Base-by-base conservation (phyloP, 164 flowering plant species). In the Platanus orientalis region DNA sequence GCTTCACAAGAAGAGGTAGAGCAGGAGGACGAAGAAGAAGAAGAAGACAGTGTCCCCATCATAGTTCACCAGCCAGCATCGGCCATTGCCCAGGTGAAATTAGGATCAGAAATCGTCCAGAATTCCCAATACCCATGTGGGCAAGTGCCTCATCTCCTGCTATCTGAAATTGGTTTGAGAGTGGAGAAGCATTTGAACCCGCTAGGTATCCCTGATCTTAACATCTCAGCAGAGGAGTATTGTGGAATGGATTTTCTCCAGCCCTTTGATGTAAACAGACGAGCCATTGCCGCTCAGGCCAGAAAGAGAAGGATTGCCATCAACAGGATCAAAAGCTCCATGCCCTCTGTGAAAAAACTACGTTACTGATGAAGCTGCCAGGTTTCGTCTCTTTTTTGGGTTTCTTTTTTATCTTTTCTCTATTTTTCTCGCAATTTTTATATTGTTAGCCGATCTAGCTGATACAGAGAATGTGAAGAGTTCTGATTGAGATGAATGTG, bases 251-350 rank as follows among this genome's bases (percentile, higher is more conserved):
- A 36, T 36, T 36, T 3, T 36, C 42, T 36, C 12, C 42, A 36
- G 13, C 9, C 9, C 12, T 36, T 7, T 36, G 42, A 36, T 3
- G 13, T 36, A 36, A 36, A 14, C 45, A 39, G 26, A 58, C 70
- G 51, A 23, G 75, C 68, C 19, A 40, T 62, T 50, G 80, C 79
- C 13, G 78, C 84, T 62, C 69, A 75, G 24, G 84, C 86, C 0
- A 77, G 86, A 58, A 71, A 55, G 67, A 74, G 61, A 45, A 75
- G 85, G 70, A 63, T 74, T 34, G 68, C 67, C 54, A 76, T 75
- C 21, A 71, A 36, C 42, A 56, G 70, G 60, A 45, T 25, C 40
- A 84, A 79, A 74, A 76, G 39, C 36, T 45, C 63, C 44, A 57
- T 34, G 44, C 45, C 42, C 39, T 30, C 40, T 60, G 24, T 54